Base-by-base conservation (phyloP, 768 basidiomycete genomes). In the Boletales sp. region DNA sequence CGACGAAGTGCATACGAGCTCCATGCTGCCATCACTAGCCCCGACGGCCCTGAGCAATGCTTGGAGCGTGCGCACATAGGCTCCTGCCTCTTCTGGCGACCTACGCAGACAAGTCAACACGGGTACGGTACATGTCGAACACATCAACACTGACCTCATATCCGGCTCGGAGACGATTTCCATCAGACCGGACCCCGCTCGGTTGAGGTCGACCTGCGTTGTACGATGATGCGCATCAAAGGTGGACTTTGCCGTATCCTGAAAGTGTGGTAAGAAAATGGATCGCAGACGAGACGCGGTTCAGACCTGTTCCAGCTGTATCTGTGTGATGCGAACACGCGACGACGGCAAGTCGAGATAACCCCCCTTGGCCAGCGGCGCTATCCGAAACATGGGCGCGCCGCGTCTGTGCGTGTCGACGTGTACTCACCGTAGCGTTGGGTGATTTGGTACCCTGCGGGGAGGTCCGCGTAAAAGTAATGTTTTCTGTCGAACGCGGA, bases 81-180 rank as follows among this genome's bases (percentile, higher is more conserved):
- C 80, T 1, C 81, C 89, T 17, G 92, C 94, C 66, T 98, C 90
- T 67, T 95, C 92, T 4, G 96, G 85, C 1, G 89, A 88, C 41
- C 76, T 81, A 57, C 25, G 7, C 25, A 28, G 25, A 28, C 25
- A 28, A 28, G 25, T 28, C 5, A 28, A 2, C 4, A 7, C 25
- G 25, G 25, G 25, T 7, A 28, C 7, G 25, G 25, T 28, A 7
- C 25, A 28, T 28, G 25, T 28, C 25, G 5, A 28, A 28, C 6
- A 28, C 25, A 28, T 5, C 8, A 14, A 21, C 25, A 51, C 54
- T 42, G 38, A 77, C 87, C 85, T 73, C 68, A 98, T 81, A 65
- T 98, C 94, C 2, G 96, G 92, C 52, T 90, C 84, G 1, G 94
- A 94, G 13, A 99, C 93, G 54, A 98, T 95, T 68, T 98, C 95